These are phyloP conservation scores for Hypoxylon sp. DNA, from an alignment of 2,329 filamentous ascomycete genomes.

Conservation along the genomic window DNA sequence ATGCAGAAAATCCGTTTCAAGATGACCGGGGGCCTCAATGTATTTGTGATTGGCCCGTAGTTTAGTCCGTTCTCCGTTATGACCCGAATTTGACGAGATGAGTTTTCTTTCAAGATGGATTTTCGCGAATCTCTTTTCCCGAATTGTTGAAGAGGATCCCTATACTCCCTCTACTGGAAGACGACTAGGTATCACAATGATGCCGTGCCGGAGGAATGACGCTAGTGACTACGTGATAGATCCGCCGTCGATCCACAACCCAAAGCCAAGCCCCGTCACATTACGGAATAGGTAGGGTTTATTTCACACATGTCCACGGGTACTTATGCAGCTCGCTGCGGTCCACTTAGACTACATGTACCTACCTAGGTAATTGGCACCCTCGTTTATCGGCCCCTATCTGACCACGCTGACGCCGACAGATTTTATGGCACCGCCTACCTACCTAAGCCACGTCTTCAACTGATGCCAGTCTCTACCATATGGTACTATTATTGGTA, in stretches of 20 bases:
- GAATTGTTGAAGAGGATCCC: slow-evolving; percentile 9
- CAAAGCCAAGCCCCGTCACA: slow-evolving; percentile 14
- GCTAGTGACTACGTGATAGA: slow-evolving; percentile 33
- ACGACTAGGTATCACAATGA: slow-evolving; percentile 4
- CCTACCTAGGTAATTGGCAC: too few species aligned
- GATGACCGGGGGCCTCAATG: slow-evolving; percentile 40
- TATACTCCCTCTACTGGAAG: neutral
- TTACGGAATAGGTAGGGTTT: slow-evolving; percentile 6
- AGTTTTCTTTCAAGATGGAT: slow-evolving; percentile 17
- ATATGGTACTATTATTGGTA: slow-evolving; percentile 40
- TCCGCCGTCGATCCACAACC: slow-evolving; percentile 29
- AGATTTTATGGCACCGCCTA: slow-evolving; percentile 5
- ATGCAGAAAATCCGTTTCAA: slow-evolving; percentile 49
- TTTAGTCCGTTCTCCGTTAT: slow-evolving; percentile 28
- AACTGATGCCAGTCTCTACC: slow-evolving; percentile 11
- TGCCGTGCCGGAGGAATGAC: slow-evolving; percentile 14
- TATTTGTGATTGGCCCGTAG: slow-evolving; percentile 39
- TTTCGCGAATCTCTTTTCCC: slow-evolving; percentile 8
- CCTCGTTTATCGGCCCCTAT: slow-evolving; percentile 20
- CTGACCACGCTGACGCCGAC: slow-evolving; percentile 14
- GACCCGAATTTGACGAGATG: slow-evolving; percentile 29
- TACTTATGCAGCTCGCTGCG: neutral
- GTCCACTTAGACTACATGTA: slow-evolving; percentile 10
- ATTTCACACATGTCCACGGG: slow-evolving; percentile 4
- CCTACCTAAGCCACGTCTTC: slow-evolving; percentile 20